These are phyloP conservation scores for Fraxinus ornus DNA, from an alignment of 305 asterid species.

Conservation along the genomic window DNA sequence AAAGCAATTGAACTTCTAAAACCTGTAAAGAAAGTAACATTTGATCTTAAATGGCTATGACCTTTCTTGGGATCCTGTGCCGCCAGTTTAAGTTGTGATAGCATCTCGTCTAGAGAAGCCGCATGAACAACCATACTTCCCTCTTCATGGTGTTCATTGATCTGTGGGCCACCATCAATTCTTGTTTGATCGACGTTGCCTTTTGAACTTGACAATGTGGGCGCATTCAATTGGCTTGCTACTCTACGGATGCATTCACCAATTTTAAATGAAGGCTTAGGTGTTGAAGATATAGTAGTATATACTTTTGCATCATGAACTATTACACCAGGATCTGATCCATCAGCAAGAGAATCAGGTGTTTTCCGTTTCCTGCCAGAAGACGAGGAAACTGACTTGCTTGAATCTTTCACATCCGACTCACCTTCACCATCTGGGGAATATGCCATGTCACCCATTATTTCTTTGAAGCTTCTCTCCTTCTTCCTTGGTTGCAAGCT, in stretches of 20 bases:
- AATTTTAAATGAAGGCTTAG: constrained; percentile 77
- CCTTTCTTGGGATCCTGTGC: constrained; percentile 63
- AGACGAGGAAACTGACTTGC: constrained; percentile 26
- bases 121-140: constrained; percentile 35
- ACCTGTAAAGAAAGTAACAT: constrained; percentile 53
- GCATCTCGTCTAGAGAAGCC: constrained; percentile 58
- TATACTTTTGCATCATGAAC: constrained; percentile 56
- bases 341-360: constrained; percentile 45
- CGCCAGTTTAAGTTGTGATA: constrained; percentile 61
- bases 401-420: constrained; percentile 30
- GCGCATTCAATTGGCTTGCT: constrained; percentile 78
- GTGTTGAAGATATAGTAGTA: constrained; percentile 36
- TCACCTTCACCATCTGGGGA: constrained; percentile 57
- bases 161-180: constrained; percentile 36
- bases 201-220: constrained; percentile 45
- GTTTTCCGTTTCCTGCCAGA: constrained; percentile 60
- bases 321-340: constrained; percentile 43
- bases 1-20: constrained; percentile 61
- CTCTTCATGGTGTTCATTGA: constrained; percentile 38
- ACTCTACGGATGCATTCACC: constrained; percentile 93
- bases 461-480: constrained; percentile 64
- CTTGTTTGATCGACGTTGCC: constrained; percentile 35
- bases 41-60: constrained; percentile 27
- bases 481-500: constrained; percentile 43
- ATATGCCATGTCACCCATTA: constrained; percentile 47